These are phyloP conservation scores for Pterocarpus santalinus DNA, from an alignment of 306 rosid species.

Conservation along the genomic window DNA sequence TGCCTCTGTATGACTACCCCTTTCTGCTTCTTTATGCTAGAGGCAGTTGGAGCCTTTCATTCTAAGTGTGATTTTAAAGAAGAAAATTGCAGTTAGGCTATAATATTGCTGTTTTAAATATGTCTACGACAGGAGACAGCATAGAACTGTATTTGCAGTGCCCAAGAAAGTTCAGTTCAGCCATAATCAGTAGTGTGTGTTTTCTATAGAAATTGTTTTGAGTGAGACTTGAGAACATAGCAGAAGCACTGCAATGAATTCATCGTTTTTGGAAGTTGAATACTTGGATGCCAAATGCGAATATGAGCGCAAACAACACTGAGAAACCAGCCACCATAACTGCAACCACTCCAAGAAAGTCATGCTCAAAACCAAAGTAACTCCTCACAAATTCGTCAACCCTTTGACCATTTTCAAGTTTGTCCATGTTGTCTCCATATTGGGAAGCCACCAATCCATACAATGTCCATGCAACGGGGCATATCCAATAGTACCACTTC, in stretches of 20 bases:
- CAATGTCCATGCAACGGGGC: constrained; percentile 89
- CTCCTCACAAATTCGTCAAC: constrained; percentile 68
- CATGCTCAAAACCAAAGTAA: constrained; percentile 74
- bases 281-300: constrained; percentile 66
- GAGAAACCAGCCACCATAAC: constrained; percentile 69
- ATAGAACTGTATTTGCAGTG: too few species aligned
- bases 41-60: too few species aligned
- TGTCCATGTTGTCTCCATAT: constrained; percentile 64
- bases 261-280: constrained; percentile 78
- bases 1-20: too few species aligned
- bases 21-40: too few species aligned
- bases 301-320: constrained; percentile 70
- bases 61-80: too few species aligned
- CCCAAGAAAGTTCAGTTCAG: background rate
- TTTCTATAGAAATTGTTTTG: background rate
- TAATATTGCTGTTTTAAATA: too few species aligned
- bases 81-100: too few species aligned
- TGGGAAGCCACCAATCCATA: constrained; percentile 80
- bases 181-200: background rate
- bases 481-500: constrained; percentile 86
- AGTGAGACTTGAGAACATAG: background rate
- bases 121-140: too few species aligned
- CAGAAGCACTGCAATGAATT: constrained; percentile 8
- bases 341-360: constrained; percentile 68
- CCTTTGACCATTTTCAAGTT: constrained; percentile 68